These are phyloP conservation scores for Tuber umbilicatum DNA, from an alignment of 495 filamentous ascomycete species.

Conservation along the genomic window DNA sequence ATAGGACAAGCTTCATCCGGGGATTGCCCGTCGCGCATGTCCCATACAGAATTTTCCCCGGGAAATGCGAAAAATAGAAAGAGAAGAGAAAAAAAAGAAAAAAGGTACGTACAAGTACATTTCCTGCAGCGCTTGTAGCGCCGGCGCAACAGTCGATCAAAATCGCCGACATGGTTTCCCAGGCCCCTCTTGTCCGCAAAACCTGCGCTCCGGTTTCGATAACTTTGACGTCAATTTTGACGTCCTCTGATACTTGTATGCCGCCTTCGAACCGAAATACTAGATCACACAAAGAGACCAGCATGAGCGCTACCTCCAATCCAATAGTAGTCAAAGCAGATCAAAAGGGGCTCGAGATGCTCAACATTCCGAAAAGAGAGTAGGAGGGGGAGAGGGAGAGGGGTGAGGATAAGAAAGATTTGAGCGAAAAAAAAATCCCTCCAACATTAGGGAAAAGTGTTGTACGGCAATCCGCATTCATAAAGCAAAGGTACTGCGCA, in stretches of 20 bases:
- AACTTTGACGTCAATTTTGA: not conserved
- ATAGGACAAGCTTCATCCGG: conserved; percentile 24
- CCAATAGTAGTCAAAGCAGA: not conserved
- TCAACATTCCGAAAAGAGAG: not conserved
- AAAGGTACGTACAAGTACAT: conserved; percentile 4
- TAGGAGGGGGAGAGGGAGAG: not conserved
- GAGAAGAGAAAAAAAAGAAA: conserved; percentile 10
- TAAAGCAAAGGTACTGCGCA: not conserved
- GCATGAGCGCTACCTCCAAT: not conserved
- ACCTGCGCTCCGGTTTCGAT: not conserved
- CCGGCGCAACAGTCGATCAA: not conserved
- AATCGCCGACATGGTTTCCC: not conserved
- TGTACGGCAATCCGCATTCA: not conserved
- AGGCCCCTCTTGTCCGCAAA: not conserved
- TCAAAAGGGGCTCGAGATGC: not conserved
- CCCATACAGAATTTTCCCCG: conserved; percentile 26
- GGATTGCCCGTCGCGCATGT: conserved; percentile 13
- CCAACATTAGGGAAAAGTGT: not conserved
- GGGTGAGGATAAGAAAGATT: not conserved
- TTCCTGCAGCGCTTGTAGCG: not conserved
- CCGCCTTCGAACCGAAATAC: not conserved
- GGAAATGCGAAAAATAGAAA: conserved; percentile 27
- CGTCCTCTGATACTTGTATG: not conserved
- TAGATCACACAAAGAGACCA: not conserved
- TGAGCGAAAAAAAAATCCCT: not conserved